These are phyloP conservation scores for Kodamaea laetipori DNA, from an alignment of 805 yeast species.

Conservation along the genomic window DNA sequence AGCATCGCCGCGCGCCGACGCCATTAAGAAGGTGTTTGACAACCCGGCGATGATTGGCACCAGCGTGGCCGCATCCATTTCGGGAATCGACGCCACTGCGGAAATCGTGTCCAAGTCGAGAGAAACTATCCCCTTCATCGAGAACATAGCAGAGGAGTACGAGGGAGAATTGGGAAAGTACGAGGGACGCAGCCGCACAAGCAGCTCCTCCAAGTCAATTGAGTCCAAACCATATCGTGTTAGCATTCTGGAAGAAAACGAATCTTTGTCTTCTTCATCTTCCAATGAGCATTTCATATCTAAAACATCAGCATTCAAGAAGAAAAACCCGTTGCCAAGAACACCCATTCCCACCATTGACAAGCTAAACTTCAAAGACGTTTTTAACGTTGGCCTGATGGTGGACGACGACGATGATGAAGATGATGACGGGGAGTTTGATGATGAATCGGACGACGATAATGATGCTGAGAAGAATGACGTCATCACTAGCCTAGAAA, in stretches of 20 bases:
- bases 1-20: slow-evolving; percentile 39
- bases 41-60: slow-evolving; percentile 42
- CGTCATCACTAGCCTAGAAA: slow-evolving; percentile 17
- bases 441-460: slow-evolving; percentile 14
- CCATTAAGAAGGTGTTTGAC: slow-evolving; percentile 45
- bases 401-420: slow-evolving; percentile 10
- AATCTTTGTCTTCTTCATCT: slow-evolving; percentile 14
- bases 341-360: slow-evolving; percentile 41
- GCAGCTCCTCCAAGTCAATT: not conserved
- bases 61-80: slow-evolving; percentile 16
- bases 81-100: slow-evolving; percentile 15
- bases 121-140: slow-evolving; percentile 21
- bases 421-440: slow-evolving; percentile 16
- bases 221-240: not conserved
- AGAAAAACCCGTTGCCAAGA: slow-evolving; percentile 33
- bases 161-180: slow-evolving; percentile 1
- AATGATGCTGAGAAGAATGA: slow-evolving; percentile 16
- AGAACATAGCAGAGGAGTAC: slow-evolving; percentile 33
- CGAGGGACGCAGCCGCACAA: too few relatives aligned
- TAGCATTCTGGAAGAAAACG: slow-evolving; percentile 13
- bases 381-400: slow-evolving; percentile 21
- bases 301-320: slow-evolving; percentile 9
- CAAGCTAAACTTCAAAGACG: slow-evolving; percentile 33
- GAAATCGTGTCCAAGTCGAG: slow-evolving; percentile 9
- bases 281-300: slow-evolving; percentile 14